Evolutionary conservation across 2,329 filamentous ascomycete genomes (phyloP), one percentile per base, ranked within the genome.

Genomic region (Penicillium sp.): DNA sequence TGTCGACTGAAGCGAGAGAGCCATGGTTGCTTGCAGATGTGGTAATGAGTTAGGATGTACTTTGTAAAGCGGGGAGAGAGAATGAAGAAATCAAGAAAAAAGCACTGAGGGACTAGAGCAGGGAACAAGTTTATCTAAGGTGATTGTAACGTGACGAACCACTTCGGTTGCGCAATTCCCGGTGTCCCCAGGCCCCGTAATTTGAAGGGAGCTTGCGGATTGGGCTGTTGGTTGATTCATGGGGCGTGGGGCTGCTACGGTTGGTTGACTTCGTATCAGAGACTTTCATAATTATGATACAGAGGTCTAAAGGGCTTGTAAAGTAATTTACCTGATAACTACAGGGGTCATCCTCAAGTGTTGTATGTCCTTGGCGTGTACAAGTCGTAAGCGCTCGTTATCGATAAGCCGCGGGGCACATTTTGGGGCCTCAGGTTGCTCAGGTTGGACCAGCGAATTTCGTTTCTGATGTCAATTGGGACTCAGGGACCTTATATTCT

Each of bases 1-100:
- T 7, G 68, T 71, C 18, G 69, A 64, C 47, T 68, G 61, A 28
- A 71, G 53, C 2, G 62, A 63, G 7, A 62, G 43, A 8, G 63
- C 52, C 66, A 67, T 68, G 27, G 37, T 54, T 51, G 35, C n/a
- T 54, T 51, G 35, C n/a, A 43, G 27, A 43, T 49, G 15, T 33
- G 31, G 13, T 12, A 31, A 27, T 40, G 20, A 28, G 15, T 12
- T 25, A 27, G 10, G 29, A n/a, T 23, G 20, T 23, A 4, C 20
- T 23, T 28, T 27, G 29, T 15, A 28, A 42, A 23, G 44, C n/a
- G 28, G 27, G 23, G 28, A 25, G 20, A 18, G 28, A 28, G 3
- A 33, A 24, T 32, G 24, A 35, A 32, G 35, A 47, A 44, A 10
- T 8, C 1, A 42, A 37, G 28, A 44, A 20, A 31, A 15, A 4